These are phyloP conservation scores for Diplosphaera chodatii DNA, from an alignment of 139 green algal species.

Conservation along the genomic window DNA sequence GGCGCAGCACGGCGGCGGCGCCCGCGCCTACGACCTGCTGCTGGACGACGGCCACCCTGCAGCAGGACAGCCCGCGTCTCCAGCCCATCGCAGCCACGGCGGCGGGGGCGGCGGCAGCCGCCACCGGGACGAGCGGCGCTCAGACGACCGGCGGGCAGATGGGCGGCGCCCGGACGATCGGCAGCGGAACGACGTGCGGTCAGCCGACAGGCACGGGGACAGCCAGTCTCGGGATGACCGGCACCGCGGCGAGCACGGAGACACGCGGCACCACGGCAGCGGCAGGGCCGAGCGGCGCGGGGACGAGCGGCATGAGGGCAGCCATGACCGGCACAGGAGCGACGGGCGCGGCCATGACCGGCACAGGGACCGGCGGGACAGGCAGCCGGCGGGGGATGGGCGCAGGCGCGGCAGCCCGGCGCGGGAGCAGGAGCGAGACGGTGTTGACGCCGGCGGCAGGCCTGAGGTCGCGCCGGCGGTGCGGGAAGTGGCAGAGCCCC, in stretches of 20 bases:
- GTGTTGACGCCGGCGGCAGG: no score
- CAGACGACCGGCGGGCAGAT: not conserved
- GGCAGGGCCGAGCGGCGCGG: not conserved
- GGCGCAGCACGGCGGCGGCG: not conserved
- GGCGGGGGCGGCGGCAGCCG: no score
- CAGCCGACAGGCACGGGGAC: not conserved
- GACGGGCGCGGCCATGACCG: not conserved
- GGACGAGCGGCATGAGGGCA: not conserved
- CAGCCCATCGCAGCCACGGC: no score
- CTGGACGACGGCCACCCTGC: no score
- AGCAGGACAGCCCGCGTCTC: no score
- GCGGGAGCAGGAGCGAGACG: no score
- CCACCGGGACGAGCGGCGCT: not conserved
- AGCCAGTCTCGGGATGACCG: not conserved
- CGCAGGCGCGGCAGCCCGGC: no score
- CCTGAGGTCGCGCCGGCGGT: not conserved
- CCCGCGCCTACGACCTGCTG: slow-evolving; percentile 1
- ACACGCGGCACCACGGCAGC: not conserved
- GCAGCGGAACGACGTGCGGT: not conserved
- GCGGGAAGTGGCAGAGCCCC: no score
- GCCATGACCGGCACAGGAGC: not conserved
- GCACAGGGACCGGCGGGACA: no score
- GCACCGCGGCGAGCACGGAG: slow-evolving; percentile 3
- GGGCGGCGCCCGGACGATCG: not conserved
- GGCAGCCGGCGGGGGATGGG: no score